Base-by-base conservation (phyloP, 192 early-diverging fungal species). In the Coemansia sp. region DNA sequence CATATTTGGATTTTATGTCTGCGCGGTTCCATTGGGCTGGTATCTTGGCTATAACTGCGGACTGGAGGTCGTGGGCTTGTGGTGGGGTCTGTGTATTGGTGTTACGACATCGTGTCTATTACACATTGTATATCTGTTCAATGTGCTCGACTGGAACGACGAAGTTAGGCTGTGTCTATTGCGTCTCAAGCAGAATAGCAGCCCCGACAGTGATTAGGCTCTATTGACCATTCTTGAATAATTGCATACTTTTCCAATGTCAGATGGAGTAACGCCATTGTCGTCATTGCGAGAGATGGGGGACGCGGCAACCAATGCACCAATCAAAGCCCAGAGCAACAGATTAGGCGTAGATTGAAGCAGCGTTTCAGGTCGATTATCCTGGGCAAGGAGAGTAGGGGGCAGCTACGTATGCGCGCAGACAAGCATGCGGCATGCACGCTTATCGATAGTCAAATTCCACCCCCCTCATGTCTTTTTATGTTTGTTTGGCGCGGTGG, bases 1-100 rank as follows among this genome's bases (percentile, higher is more conserved):
- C 49, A 71, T 89, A n/a, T 54, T 83, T 9, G 74, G 81, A 1
- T 89, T 88, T 72, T 89, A 89, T 59, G 13, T 85, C 44, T 47
- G 87, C 38, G 87, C 84, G 13, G 71, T 89, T 18, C 88, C 88
- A 13, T 71, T 89, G 18, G 88, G 88, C 1, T 72, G 88, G 36
- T 84, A 75, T 34, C 63, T 89, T 57, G 82, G 86, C 5, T 89
- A 83, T 46, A 70, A 72, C 24, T 12, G 47, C 13, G 80, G 63
- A 10, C 18, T 76, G 22, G 85, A 80, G 38, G 77, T 82, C 10
- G 36, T 71, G 10, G 85, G 85, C 18, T 70, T 86, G 63, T 86
- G 85, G 85, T 75, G 65, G 29, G 85, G 85, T 15, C 75, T 86
- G 15, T 68, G 72, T 38, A 57, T 63, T 1, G 80, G 79, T 51